These are phyloP conservation scores for Phialocephala sp. DNA, from an alignment of 2,329 filamentous ascomycete species.

Conservation along the genomic window DNA sequence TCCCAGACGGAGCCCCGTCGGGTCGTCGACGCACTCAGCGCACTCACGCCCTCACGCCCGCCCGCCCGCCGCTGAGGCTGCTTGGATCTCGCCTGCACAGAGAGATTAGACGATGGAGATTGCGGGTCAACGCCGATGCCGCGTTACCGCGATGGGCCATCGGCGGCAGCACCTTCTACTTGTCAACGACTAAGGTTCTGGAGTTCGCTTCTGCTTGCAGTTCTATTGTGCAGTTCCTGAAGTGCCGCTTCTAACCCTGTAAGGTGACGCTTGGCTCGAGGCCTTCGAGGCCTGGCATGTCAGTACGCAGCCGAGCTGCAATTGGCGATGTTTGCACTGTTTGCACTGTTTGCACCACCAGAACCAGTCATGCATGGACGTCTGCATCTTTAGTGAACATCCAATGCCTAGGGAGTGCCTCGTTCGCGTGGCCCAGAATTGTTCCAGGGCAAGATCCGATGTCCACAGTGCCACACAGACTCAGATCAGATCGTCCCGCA, in stretches of 20 bases:
- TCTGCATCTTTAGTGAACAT: conserved; percentile 6
- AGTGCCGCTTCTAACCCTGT: conserved; percentile 5
- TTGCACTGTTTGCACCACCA: background rate
- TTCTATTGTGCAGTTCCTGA: background rate
- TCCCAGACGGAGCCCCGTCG: background rate
- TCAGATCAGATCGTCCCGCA: conserved; percentile 6
- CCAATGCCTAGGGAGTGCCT: background rate
- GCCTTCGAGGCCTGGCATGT: background rate
- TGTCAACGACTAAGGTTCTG: background rate
- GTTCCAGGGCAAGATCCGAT: background rate
- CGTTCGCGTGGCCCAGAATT: background rate
- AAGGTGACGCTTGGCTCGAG: background rate
- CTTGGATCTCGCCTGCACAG: background rate
- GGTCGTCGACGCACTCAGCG: background rate
- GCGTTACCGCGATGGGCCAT: background rate
- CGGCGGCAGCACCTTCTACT: background rate
- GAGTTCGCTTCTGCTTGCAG: background rate
- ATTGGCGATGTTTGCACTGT: background rate
- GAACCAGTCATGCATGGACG: conserved; percentile 3
- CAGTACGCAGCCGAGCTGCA: background rate
- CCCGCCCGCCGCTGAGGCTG: background rate
- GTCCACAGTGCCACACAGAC: background rate
- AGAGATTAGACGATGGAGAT: background rate
- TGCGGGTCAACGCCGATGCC: background rate
- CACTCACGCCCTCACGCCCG: background rate